Percentiles rank a stretch among this genome's conserved stretches.
These are phyloP conservation scores for Yamadazyma scolyti DNA, from an alignment of 805 yeast species.

Conservation along the genomic window DNA sequence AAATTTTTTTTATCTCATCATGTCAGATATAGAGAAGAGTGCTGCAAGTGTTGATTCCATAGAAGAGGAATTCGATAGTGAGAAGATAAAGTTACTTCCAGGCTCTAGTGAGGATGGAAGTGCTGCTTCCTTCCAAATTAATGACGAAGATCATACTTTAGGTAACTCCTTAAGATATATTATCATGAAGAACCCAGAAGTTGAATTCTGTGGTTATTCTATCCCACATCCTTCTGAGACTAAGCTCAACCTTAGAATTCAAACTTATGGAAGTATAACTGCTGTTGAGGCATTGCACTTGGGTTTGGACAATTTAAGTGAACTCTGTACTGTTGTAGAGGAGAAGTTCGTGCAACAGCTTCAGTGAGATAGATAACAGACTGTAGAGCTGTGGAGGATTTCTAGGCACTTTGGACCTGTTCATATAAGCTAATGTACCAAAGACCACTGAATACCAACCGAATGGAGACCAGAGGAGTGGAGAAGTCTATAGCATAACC, in stretches of 20 bases:
- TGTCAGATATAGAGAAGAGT: slow-evolving; percentile 28
- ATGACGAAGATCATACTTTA: slow-evolving; percentile 92
- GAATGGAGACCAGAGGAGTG: no score
- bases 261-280: slow-evolving; percentile 80
- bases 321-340: slow-evolving; percentile 80
- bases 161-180: slow-evolving; percentile 93
- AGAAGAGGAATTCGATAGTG: slow-evolving; percentile 48
- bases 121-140: slow-evolving; percentile 89
- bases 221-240: slow-evolving; percentile 98
- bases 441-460: no score
- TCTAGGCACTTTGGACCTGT: no score
- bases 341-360: slow-evolving; percentile 49
- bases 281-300: slow-evolving; percentile 92
- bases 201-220: slow-evolving; percentile 97
- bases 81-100: slow-evolving; percentile 66
- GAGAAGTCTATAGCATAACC: no score
- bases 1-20: neutral
- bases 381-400: no score
- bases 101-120: slow-evolving; percentile 92
- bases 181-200: slow-evolving; percentile 96
- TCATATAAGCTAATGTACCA: no score
- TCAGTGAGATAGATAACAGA: no score
- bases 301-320: slow-evolving; percentile 82
- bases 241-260: slow-evolving; percentile 84
- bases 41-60: no score